Conservation (phyloP, 139 green algal genomes). For the Chlamydomonas incerta region DNA sequence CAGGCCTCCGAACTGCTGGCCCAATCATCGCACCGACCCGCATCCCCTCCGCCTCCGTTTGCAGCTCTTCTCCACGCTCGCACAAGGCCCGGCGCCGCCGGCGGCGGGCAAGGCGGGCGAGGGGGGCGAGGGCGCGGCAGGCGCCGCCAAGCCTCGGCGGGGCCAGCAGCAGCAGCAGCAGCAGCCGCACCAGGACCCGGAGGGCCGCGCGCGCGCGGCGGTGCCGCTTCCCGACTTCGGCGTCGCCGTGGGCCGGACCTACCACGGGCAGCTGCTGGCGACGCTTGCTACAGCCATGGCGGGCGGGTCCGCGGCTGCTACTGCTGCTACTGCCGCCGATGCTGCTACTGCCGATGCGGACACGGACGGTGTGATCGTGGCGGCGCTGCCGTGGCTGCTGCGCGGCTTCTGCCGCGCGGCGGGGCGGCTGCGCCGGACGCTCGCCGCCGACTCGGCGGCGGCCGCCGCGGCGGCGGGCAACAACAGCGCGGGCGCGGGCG, state of each 20-base stretch:
- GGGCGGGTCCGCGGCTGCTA: not conserved
- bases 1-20: too few species aligned
- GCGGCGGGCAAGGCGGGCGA: too few species aligned
- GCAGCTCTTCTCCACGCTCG: too few species aligned
- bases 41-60: too few species aligned
- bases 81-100: too few species aligned
- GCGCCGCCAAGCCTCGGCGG: too few species aligned
- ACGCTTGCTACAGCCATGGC: not conserved
- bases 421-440: not conserved
- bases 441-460: constrained; percentile 1
- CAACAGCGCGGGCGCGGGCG: not conserved
- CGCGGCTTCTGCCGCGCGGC: not conserved
- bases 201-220: too few species aligned
- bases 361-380: not conserved
- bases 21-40: too few species aligned
- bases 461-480: not conserved
- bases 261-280: constrained; percentile 11
- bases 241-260: not conserved
- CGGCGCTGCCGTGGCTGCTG: constrained; percentile 40
- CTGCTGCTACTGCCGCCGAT: not conserved
- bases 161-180: too few species aligned
- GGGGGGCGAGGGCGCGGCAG: too few species aligned
- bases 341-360: too few species aligned
- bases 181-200: too few species aligned
- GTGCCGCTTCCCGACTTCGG: not conserved